Percentiles rank a stretch among this genome's conserved stretches.
These are phyloP conservation scores for Trichoderma asperellum DNA, from an alignment of 2,329 filamentous ascomycete genomes.

Conservation along the genomic window DNA sequence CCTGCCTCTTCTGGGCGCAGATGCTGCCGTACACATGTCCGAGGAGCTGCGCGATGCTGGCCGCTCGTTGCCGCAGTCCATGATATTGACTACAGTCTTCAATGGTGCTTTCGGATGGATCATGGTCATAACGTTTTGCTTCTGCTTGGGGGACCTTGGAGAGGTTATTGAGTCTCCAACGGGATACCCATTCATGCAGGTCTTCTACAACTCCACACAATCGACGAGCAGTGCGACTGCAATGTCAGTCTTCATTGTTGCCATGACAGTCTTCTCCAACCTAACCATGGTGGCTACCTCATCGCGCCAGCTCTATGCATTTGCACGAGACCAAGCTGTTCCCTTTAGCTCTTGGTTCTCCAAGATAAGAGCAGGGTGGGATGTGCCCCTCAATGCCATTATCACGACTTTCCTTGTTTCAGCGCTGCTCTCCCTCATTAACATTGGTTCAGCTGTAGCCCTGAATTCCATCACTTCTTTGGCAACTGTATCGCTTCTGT, in stretches of 20 bases:
- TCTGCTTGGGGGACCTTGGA: slow-evolving; percentile 55
- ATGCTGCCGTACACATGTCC: slow-evolving; percentile 15
- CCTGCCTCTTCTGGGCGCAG: slow-evolving; percentile 19
- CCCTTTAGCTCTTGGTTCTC: slow-evolving; percentile 40
- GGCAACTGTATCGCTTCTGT: slow-evolving; percentile 9
- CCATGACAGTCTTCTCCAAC: slow-evolving; percentile 53
- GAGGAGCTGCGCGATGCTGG: slow-evolving; percentile 37
- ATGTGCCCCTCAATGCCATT: slow-evolving; percentile 28
- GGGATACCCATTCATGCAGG: slow-evolving; percentile 62
- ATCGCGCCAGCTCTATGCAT: slow-evolving; percentile 61
- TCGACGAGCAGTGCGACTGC: slow-evolving; percentile 52
- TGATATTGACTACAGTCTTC: slow-evolving; percentile 47
- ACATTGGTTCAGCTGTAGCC: slow-evolving; percentile 40
- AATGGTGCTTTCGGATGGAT: slow-evolving; percentile 58
- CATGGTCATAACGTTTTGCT: slow-evolving; percentile 61
- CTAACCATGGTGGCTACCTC: slow-evolving; percentile 61
- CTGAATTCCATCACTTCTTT: slow-evolving; percentile 20
- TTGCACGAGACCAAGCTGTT: slow-evolving; percentile 44
- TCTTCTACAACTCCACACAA: slow-evolving; percentile 56
- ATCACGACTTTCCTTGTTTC: slow-evolving; percentile 36
- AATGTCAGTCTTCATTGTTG: slow-evolving; percentile 50
- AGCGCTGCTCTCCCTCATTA: slow-evolving; percentile 41
- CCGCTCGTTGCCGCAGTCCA: slow-evolving; percentile 31
- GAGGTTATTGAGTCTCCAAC: slow-evolving; percentile 50
- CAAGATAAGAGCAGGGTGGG: slow-evolving; percentile 30